Conservation (phyloP, 108 stramenopile species). For the Nitzschia palea region DNA sequence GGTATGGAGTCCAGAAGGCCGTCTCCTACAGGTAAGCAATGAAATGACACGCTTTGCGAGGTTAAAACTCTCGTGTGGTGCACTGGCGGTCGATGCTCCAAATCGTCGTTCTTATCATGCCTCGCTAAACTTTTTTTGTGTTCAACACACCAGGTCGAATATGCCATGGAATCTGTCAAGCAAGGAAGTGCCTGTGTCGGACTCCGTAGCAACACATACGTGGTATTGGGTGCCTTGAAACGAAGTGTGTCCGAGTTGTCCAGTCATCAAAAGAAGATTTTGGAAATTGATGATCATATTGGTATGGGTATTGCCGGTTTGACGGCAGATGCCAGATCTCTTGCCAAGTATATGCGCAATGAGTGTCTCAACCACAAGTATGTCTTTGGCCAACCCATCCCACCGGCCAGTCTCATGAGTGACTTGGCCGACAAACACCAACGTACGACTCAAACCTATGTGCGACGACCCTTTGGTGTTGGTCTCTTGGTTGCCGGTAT, state of each 20-base stretch:
- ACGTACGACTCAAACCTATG: slow-evolving; percentile 97
- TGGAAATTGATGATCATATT: slow-evolving; percentile 98
- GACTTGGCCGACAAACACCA: slow-evolving; percentile 99
- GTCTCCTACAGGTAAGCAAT: slow-evolving; percentile 90
- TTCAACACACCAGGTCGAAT: slow-evolving; percentile 91
- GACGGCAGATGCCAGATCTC: slow-evolving; percentile 95
- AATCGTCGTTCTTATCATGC: too few species aligned
- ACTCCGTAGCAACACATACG: slow-evolving; percentile 77
- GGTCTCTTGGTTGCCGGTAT: slow-evolving; percentile 90
- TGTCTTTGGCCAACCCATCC: slow-evolving; percentile 92
- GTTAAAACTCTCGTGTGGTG: neutral
- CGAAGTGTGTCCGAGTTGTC: slow-evolving; percentile 94
- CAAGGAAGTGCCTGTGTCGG: slow-evolving; percentile 97
- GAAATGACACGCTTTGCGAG: neutral
- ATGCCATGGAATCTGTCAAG: slow-evolving; percentile 99
- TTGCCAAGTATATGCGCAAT: slow-evolving; percentile 97
- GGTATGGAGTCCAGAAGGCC: slow-evolving; percentile 98
- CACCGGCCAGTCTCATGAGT: slow-evolving; percentile 86
- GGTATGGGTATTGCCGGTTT: slow-evolving; percentile 96
- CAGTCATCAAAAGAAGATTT: slow-evolving; percentile 94
- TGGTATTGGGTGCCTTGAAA: slow-evolving; percentile 95
- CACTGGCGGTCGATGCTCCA: too few species aligned
- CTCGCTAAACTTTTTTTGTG: too few species aligned
- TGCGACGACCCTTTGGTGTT: slow-evolving; percentile 97
- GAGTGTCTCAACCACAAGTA: slow-evolving; percentile 98